Evolutionary conservation across 768 basidiomycete genomes (phyloP), one percentile per base, ranked within the genome.

Genomic region (Chiua virens): DNA sequence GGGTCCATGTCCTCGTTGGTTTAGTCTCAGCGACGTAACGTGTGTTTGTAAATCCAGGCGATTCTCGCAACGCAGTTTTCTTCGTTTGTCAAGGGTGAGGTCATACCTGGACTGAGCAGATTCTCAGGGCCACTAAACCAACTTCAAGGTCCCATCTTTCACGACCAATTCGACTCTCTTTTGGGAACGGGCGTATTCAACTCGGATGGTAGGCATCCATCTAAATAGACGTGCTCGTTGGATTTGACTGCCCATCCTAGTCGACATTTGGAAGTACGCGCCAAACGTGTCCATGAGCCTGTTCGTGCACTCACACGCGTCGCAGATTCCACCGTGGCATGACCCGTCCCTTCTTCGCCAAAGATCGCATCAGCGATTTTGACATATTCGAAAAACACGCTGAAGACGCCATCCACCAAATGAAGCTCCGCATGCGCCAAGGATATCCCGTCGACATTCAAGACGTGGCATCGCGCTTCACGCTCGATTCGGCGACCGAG

Each of bases 401-500:
- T 5, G 58, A 64, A 17, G 62, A 67, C n/a, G 68, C 67, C 0
- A 62, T 74, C 21, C 48, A 41, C 18, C 72, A 68, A 32, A 58
- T 71, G 55, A 71, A 68, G 58, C 25, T 40, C 5, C 70, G 72
- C 28, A 21, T 73, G 41, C 48, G 57, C 4, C 58, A 71, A 23
- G 75, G 75, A 2, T 65, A 71, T 34, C 65, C 74, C 5, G 59
- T 79, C 34, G 74, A 79, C 55, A 69, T 76, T 52, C 73, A 79
- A 57, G 78, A 76, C 42, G 55, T 76, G 46, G 65, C 65, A 2
- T 68, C 67, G 1, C 70, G 76, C 3, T 81, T 81, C 62, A 80
- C 81, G 1, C 63, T 85, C 30, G 83, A 85, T 58, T 80, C 79
- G 1, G 79, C 80, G 0, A 77, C 80, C 0, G 78, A 79, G 22